Conservation (phyloP, 2,329 filamentous ascomycete genomes). For the Ustilaginoidea virens region DNA sequence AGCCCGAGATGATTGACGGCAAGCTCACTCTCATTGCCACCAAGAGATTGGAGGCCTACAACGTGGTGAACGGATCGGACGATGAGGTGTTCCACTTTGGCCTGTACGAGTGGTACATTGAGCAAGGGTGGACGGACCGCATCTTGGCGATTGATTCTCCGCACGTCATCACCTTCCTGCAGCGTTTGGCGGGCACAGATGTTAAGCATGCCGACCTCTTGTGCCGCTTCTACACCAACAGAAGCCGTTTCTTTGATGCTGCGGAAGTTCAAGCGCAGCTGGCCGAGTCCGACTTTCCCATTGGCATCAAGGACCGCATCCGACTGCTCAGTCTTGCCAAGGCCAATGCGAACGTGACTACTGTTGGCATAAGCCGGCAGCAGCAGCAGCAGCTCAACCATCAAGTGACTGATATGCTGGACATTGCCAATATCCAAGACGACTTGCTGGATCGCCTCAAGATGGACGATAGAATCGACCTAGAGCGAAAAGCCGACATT, state of each 20-base stretch:
- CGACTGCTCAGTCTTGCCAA: conserved; percentile 82
- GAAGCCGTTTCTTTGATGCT: conserved; percentile 70
- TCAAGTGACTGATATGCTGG: conserved; percentile 70
- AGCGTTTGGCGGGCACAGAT: conserved; percentile 57
- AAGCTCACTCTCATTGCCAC: conserved; percentile 60
- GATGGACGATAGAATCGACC: conserved; percentile 53
- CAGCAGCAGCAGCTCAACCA: conserved; percentile 75
- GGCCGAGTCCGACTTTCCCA: conserved; percentile 64
- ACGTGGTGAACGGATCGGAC: conserved; percentile 71
- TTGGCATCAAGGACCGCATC: conserved; percentile 74
- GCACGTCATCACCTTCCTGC: conserved; percentile 74
- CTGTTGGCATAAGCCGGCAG: conserved; percentile 60
- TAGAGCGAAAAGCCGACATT: conserved; percentile 48
- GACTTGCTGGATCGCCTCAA: conserved; percentile 69
- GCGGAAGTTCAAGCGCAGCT: conserved; percentile 75
- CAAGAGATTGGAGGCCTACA: conserved; percentile 76
- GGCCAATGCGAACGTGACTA: conserved; percentile 77
- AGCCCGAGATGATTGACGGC: conserved; percentile 65
- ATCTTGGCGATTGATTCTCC: conserved; percentile 72
- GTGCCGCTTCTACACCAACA: conserved; percentile 82
- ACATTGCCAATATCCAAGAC: conserved; percentile 89
- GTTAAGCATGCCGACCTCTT: conserved; percentile 75
- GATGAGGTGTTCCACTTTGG: conserved; percentile 94
- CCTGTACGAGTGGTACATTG: conserved; percentile 95
- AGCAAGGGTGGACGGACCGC: conserved; percentile 69